Conservation (phyloP, 805 yeast species). For the Kodamaea fukazawae region DNA sequence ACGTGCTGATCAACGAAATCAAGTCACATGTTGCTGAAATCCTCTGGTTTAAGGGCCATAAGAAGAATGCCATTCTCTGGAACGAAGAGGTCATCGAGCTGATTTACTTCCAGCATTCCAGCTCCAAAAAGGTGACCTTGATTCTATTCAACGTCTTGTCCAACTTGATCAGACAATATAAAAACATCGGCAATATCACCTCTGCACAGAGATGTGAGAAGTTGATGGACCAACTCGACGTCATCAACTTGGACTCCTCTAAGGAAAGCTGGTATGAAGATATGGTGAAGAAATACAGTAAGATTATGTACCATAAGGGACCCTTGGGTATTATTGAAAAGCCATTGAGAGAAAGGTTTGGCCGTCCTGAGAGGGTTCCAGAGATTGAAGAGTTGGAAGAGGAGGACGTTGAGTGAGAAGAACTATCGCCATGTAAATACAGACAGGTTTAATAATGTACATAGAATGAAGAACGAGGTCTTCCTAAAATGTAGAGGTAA, state of each 20-base stretch:
- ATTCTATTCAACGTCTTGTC: constrained; percentile 29
- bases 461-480: no score
- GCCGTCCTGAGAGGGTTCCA: constrained; percentile 30
- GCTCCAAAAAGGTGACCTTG: constrained; percentile 24
- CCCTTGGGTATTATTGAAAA: constrained; percentile 43
- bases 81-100: constrained; percentile 41
- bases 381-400: constrained; percentile 42
- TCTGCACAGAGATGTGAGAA: constrained; percentile 28
- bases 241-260: constrained; percentile 21
- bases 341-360: constrained; percentile 38
- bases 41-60: constrained; percentile 40
- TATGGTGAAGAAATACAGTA: constrained; percentile 31
- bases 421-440: no score
- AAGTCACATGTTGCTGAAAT: constrained; percentile 41
- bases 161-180: constrained; percentile 35
- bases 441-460: no score
- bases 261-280: constrained; percentile 34
- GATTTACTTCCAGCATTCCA: constrained; percentile 28
- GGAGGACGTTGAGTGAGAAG: constrained; percentile 33
- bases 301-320: constrained; percentile 39
- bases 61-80: constrained; percentile 40
- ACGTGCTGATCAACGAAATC: constrained; percentile 27
- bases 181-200: constrained; percentile 19
- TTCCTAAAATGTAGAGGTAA: no score
- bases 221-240: constrained; percentile 22